Conservation (phyloP, 441 rosid species). For the Manihot esculenta region DNA sequence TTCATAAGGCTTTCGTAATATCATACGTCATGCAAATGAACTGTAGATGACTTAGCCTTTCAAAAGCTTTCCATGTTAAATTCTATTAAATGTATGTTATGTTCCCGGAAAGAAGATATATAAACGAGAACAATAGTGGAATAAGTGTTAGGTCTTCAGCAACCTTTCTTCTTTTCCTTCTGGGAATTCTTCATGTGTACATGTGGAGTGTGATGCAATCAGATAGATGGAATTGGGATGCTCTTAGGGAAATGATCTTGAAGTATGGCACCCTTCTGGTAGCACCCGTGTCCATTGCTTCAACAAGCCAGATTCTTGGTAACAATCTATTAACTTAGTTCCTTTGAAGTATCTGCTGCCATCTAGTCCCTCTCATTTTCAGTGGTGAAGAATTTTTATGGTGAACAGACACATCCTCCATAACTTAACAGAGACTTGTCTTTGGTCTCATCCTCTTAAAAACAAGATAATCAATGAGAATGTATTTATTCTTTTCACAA, state of each 20-base stretch:
- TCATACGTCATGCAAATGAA: background rate
- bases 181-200: conserved; percentile 78
- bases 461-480: conserved; percentile 55
- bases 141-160: background rate
- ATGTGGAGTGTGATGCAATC: conserved; percentile 75
- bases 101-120: background rate
- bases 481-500: conserved; percentile 10
- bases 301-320: conserved; percentile 80
- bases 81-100: background rate
- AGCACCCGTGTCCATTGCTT: conserved; percentile 83
- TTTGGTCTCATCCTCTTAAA: conserved; percentile 61
- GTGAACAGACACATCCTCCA: conserved; percentile 82
- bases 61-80: background rate
- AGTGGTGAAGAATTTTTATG: conserved; percentile 81
- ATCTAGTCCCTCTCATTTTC: conserved; percentile 32
- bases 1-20: background rate
- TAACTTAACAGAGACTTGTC: conserved; percentile 71
- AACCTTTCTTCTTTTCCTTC: conserved; percentile 1
- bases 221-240: conserved; percentile 60
- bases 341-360: conserved; percentile 1
- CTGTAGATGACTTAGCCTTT: background rate
- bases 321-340: conserved; percentile 29
- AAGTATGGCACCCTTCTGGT: conserved; percentile 61
- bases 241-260: conserved; percentile 48
- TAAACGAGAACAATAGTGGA: background rate